These are phyloP conservation scores for Xylaria curta DNA, from an alignment of 495 filamentous ascomycete species.

Conservation along the genomic window DNA sequence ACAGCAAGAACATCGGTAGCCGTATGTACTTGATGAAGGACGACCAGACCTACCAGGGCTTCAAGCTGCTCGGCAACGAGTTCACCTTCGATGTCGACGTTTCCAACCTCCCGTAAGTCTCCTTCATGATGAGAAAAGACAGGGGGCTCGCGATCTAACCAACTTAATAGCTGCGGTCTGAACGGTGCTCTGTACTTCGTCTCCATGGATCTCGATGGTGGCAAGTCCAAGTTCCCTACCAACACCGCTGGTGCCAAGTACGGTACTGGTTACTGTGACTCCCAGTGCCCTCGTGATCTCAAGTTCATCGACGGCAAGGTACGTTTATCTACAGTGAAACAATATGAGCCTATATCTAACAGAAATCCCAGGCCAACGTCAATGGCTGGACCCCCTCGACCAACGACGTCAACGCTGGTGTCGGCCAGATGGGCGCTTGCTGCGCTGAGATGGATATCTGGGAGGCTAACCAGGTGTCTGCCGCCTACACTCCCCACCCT, in stretches of 20 bases:
- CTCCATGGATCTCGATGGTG: slow-evolving; percentile 63
- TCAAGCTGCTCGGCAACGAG: slow-evolving; percentile 70
- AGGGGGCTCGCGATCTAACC: slow-evolving; percentile 2
- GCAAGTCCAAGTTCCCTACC: slow-evolving; percentile 49
- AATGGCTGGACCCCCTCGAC: slow-evolving; percentile 63
- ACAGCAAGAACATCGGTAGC: slow-evolving; percentile 65
- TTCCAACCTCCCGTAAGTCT: slow-evolving; percentile 57
- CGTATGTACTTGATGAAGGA: slow-evolving; percentile 66
- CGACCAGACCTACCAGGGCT: slow-evolving; percentile 64
- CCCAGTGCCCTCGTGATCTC: slow-evolving; percentile 60
- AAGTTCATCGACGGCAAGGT: slow-evolving; percentile 58
- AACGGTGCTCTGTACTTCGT: slow-evolving; percentile 63
- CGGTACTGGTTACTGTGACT: slow-evolving; percentile 64
- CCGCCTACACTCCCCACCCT: slow-evolving; percentile 70
- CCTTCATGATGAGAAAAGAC: neutral
- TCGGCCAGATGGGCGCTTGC: slow-evolving; percentile 66
- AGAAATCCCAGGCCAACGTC: slow-evolving; percentile 54
- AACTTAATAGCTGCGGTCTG: slow-evolving; percentile 58
- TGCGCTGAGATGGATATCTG: slow-evolving; percentile 78
- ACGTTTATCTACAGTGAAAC: slow-evolving; percentile 55
- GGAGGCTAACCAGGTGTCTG: slow-evolving; percentile 70
- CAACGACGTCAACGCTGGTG: slow-evolving; percentile 63
- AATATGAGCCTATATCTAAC: slow-evolving; percentile 35
- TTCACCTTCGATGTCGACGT: slow-evolving; percentile 75
- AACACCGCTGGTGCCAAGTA: slow-evolving; percentile 67